These are phyloP conservation scores for Teratosphaeria nubilosa DNA, from an alignment of 2,329 filamentous ascomycete genomes.

Conservation along the genomic window DNA sequence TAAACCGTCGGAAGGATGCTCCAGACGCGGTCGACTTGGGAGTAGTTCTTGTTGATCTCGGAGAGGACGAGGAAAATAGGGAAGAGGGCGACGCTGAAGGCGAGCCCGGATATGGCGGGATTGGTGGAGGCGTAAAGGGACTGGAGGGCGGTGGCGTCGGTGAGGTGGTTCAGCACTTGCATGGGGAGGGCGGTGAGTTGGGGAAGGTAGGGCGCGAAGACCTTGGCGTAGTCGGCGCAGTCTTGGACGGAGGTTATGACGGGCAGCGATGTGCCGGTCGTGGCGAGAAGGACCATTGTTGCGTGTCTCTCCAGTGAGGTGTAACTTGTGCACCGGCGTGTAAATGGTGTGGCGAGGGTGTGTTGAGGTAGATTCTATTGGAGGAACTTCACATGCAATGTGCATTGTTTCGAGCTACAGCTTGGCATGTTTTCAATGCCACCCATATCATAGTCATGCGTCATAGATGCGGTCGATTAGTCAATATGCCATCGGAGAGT, in stretches of 20 bases:
- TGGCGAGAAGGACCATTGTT: conserved; percentile 6
- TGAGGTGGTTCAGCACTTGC: conserved; percentile 44
- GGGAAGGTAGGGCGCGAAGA: conserved; percentile 69
- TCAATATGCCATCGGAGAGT: background rate
- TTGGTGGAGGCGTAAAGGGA: conserved; percentile 76
- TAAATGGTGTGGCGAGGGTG: background rate
- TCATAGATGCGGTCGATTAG: background rate
- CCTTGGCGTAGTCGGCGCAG: conserved; percentile 64
- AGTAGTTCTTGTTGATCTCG: conserved; percentile 87
- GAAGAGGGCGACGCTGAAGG: conserved; percentile 60
- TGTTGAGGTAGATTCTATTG: background rate
- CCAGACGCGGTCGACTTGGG: conserved; percentile 92
- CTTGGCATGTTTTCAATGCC: background rate
- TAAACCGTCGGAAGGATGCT: conserved; percentile 81
- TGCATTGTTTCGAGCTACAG: background rate
- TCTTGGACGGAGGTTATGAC: conserved; percentile 59
- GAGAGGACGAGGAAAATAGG: conserved; percentile 63
- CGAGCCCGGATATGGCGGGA: conserved; percentile 66
- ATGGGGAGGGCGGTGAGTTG: conserved; percentile 40
- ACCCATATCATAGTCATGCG: background rate
- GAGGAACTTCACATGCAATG: background rate
- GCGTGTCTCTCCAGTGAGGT: background rate
- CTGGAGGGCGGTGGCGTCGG: conserved; percentile 52
- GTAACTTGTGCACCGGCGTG: background rate
- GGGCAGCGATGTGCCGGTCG: conserved; percentile 7